Percentiles rank a stretch among this genome's conserved stretches.
phyloP scores from a whole-genome alignment of 768 basidiomycete species.

The Xerocomellus chrysenteron region DNA sequence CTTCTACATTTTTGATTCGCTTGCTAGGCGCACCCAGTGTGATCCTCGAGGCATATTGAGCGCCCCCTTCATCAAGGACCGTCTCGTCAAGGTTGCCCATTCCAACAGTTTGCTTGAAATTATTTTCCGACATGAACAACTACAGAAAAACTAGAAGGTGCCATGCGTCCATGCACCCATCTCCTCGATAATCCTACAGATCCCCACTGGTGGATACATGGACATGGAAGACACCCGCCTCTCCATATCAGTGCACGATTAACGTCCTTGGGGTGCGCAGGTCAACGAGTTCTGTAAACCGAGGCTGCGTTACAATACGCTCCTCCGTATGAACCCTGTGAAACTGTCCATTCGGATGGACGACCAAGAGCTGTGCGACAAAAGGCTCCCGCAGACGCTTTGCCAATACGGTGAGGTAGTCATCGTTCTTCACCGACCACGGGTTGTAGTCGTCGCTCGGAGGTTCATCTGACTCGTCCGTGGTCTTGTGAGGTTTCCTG shows the following conservation, averaged over 20 bases:
- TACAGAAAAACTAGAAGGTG: background rate
- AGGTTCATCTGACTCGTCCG: background rate
- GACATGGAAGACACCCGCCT: too few species aligned
- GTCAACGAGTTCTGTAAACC: constrained; percentile 10
- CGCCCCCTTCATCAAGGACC: background rate
- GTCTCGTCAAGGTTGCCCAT: background rate
- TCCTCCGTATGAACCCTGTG: constrained; percentile 24
- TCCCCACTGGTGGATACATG: background rate
- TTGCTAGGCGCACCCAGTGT: background rate
- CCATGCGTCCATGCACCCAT: background rate
- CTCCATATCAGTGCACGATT: constrained; percentile 18
- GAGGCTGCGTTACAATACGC: constrained; percentile 21
- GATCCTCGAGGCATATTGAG: background rate
- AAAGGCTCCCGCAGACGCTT: constrained; percentile 21
- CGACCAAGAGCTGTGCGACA: constrained; percentile 24
- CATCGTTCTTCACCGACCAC: constrained; percentile 14
- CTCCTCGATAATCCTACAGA: background rate
- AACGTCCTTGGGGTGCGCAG: constrained; percentile 20
- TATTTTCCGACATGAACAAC: background rate
- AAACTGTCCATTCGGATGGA: constrained; percentile 20
- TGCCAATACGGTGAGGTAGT: constrained; percentile 9
- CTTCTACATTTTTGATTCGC: background rate
- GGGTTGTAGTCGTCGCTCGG: constrained; percentile 5
- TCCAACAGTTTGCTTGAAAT: too few species aligned
- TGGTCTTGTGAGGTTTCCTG: background rate